Evolutionary conservation across 2,329 filamentous ascomycete species (phyloP).

Genomic region (Apiospora malaysiana): DNA sequence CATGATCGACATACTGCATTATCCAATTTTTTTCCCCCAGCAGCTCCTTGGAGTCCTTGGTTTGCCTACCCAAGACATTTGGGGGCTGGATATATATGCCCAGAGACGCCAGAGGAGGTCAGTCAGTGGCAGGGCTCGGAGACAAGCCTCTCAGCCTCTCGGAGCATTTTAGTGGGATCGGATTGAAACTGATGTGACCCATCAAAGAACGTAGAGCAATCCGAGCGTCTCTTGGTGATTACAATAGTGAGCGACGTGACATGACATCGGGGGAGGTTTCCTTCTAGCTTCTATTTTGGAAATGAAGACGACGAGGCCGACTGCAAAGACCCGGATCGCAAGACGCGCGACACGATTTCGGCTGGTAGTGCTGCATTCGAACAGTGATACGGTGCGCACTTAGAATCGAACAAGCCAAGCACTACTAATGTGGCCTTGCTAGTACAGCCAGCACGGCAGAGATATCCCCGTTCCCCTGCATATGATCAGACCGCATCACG

Average conservation of each 20-base stretch:
- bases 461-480: constrained; percentile 18
- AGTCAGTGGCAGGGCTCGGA: background rate
- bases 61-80: background rate
- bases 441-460: constrained; percentile 1
- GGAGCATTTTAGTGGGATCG: constrained; percentile 5
- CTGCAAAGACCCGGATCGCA: background rate
- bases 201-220: background rate
- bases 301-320: background rate
- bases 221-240: background rate
- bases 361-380: background rate
- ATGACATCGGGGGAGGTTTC: background rate
- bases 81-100: background rate
- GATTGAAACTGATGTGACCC: background rate
- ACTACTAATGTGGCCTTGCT: background rate
- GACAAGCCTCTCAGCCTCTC: background rate
- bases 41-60: background rate
- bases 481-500: constrained; percentile 13
- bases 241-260: constrained; percentile 6
- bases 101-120: background rate
- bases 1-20: constrained; percentile 12
- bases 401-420: background rate
- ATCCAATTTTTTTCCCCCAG: background rate
- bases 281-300: background rate
- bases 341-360: background rate
- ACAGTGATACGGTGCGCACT: background rate